These are phyloP conservation scores for Ophiostoma triangulosporum DNA, from an alignment of 2,329 filamentous ascomycete genomes.

Conservation along the genomic window DNA sequence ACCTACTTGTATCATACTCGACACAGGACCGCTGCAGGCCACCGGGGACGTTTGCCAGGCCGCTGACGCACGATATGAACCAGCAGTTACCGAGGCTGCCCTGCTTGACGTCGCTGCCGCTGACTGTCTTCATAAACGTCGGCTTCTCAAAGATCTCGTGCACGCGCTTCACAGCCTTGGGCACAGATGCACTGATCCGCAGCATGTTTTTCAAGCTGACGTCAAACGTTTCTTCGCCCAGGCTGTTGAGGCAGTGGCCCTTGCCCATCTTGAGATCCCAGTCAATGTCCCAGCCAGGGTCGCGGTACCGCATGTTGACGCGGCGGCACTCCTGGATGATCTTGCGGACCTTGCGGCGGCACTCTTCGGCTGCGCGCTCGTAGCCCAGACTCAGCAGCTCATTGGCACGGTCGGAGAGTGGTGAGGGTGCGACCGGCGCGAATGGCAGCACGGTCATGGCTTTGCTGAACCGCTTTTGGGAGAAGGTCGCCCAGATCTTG, in stretches of 20 bases:
- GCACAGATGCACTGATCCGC: constrained; percentile 37
- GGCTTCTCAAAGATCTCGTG: constrained; percentile 66
- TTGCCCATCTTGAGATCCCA: constrained; percentile 56
- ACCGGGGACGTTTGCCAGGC: constrained; percentile 58
- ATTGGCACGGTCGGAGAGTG: constrained; percentile 39
- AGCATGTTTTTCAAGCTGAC: constrained; percentile 24
- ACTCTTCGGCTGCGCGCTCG: constrained; percentile 50
- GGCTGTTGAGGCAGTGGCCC: constrained; percentile 40
- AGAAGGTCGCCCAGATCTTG: constrained; percentile 50
- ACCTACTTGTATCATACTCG: constrained; percentile 49
- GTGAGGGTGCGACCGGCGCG: constrained; percentile 41
- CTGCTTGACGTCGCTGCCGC: constrained; percentile 64
- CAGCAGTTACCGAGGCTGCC: constrained; percentile 70
- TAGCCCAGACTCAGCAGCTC: constrained; percentile 47
- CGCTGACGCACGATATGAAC: constrained; percentile 67
- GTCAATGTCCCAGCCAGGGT: constrained; percentile 47
- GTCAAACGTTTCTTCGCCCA: constrained; percentile 39
- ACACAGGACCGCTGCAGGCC: constrained; percentile 64
- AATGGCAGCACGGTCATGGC: constrained; percentile 53
- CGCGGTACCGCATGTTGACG: constrained; percentile 68
- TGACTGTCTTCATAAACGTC: constrained; percentile 51
- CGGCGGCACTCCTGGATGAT: constrained; percentile 54
- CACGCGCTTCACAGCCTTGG: constrained; percentile 62
- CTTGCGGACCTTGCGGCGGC: constrained; percentile 46
- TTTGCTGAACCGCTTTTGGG: constrained; percentile 49